Evolutionary conservation across 2,329 filamentous ascomycete species (phyloP).

Genomic region (Aspergillus sojae): DNA sequence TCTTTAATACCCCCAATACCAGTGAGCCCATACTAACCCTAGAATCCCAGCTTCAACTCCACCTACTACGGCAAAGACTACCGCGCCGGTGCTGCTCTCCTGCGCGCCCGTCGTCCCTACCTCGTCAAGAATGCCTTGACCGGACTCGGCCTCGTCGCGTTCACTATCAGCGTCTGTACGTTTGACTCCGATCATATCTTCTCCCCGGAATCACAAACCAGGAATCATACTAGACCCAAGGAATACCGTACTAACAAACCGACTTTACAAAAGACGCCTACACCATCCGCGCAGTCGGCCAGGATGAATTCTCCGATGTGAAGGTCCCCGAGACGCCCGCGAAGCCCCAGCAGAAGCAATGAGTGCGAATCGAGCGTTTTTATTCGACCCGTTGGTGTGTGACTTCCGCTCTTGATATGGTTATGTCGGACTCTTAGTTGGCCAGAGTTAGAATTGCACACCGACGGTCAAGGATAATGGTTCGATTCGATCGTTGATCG

Average conservation of each 20-base stretch:
- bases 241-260: constrained; percentile 6
- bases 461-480: not conserved
- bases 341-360: constrained; percentile 30
- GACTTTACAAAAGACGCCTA: constrained; percentile 58
- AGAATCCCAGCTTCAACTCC: constrained; percentile 61
- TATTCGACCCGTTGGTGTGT: not conserved
- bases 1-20: not conserved
- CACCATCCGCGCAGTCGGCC: constrained; percentile 82
- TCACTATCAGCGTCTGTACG: constrained; percentile 88
- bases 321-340: constrained; percentile 76
- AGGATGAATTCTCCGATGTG: constrained; percentile 96
- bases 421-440: not conserved
- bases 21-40: constrained; percentile 8
- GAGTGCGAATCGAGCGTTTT: constrained; percentile 6
- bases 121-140: constrained; percentile 86
- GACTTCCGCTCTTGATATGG: not conserved
- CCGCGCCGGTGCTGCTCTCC: constrained; percentile 82
- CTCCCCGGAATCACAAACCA: not conserved
- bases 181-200: constrained; percentile 27
- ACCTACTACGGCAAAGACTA: constrained; percentile 92
- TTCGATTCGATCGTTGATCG: not conserved
- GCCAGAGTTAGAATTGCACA: not conserved
- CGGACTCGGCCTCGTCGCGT: constrained; percentile 71
- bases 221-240: not conserved
- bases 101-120: constrained; percentile 89